A percentile compares a stretch with the other conserved stretches of the same genome.
Evolutionary conservation across 768 basidiomycete genomes (phyloP).

Genomic region (Phylloporus sp.): DNA sequence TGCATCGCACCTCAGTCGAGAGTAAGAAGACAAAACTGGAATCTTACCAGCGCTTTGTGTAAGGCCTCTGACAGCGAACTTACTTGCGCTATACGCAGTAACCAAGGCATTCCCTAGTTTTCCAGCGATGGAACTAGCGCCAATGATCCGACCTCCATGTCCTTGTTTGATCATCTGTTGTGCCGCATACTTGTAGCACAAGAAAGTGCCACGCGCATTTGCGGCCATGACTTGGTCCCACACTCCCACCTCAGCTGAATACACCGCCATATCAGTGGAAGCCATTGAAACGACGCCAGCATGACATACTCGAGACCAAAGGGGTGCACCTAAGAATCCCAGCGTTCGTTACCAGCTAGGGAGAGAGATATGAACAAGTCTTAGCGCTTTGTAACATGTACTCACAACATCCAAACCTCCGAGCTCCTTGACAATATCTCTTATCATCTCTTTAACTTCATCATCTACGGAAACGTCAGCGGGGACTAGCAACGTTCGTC

Average conservation of each 20-base stretch:
- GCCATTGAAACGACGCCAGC: too few relatives aligned
- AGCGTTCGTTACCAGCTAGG: constrained; percentile 18
- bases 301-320: constrained; percentile 1
- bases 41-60: constrained; percentile 35
- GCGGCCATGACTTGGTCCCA: constrained; percentile 41
- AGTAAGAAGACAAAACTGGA: not conserved
- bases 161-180: constrained; percentile 39
- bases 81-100: constrained; percentile 13
- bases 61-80: constrained; percentile 38
- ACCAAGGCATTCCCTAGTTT: constrained; percentile 18
- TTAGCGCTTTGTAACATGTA: not conserved
- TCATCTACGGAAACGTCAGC: constrained; percentile 41
- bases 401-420: constrained; percentile 47
- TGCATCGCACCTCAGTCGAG: not conserved
- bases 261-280: not conserved
- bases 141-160: constrained; percentile 37
- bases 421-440: constrained; percentile 26
- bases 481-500: constrained; percentile 15
- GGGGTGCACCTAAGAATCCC: not conserved
- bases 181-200: constrained; percentile 41
- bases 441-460: constrained; percentile 40
- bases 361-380: not conserved
- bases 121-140: constrained; percentile 24
- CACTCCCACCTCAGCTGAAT: constrained; percentile 31
- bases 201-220: constrained; percentile 33